Base-by-base conservation (phyloP, 2,329 filamentous ascomycete species). In the Stylonectria norvegica region DNA sequence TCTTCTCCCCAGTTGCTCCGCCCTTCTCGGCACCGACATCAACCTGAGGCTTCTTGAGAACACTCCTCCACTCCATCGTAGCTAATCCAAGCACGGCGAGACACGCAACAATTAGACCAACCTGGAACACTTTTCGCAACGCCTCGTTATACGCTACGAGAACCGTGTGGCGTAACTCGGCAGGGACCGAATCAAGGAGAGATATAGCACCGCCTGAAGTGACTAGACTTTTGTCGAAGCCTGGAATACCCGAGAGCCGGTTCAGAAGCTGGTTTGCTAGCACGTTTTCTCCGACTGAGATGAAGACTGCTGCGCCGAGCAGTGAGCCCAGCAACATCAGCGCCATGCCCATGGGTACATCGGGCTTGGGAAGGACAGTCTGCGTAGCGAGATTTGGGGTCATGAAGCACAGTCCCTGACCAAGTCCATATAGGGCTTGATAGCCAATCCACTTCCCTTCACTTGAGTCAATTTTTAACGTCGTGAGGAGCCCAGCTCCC, bases 231-330 rank as follows among this genome's bases (percentile, higher is more conserved):
- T 49, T 14, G 20, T 55, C 36, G n/a, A 62, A 43, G 17, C 60
- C 61, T 0, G 54, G 48, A 3, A 71, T 34, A 1, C 40, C 47
- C 2, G 49, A 20, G 5, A 72, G 56, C 12, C 60, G 51, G 34
- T 55, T 47, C 16, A 68, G 38, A 2, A 73, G 64, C 49, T 68
- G 57, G 37, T 61, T 64, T 41, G 64, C 62, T 22, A 74, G 60
- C 14, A 75, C 59, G 45, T 70, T 73, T 49, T 72, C 64, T 1
- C 63, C 70, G n/a, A 73, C 64, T 0, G 65, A 64, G 25, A 69
- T 53, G 45, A 72, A 72, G 19, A 75, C 57, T 29, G 70, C 61
- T 5, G 70, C 69, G 34, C 66, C 67, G 1, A 73, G 56, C 3
- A 64, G 58, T 52, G 72, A 68, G 14, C 56, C 53, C 52, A 73